Conservation (phyloP, 2,329 filamentous ascomycete species). For the Ceratocystis lukuohia region DNA sequence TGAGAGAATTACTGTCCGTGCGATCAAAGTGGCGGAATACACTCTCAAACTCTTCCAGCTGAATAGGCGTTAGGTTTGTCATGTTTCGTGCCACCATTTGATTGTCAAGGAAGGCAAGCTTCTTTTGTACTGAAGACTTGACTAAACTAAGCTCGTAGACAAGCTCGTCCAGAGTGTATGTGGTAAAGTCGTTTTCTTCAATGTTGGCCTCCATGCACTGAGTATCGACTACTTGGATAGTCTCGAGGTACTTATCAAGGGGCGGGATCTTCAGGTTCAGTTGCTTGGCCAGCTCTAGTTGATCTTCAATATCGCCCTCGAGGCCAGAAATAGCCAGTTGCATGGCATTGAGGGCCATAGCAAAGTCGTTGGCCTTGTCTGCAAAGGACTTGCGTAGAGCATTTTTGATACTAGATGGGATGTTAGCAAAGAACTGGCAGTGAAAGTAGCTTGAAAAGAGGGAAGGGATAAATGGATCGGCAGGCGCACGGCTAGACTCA, state of each 20-base stretch:
- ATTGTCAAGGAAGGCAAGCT: slow-evolving; percentile 91
- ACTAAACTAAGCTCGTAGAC: slow-evolving; percentile 87
- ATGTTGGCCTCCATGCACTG: slow-evolving; percentile 96
- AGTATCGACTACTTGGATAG: slow-evolving; percentile 71
- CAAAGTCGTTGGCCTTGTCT: slow-evolving; percentile 97
- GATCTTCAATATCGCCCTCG: slow-evolving; percentile 92
- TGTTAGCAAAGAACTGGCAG: neutral
- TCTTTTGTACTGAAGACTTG: slow-evolving; percentile 85
- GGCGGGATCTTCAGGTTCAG: slow-evolving; percentile 76
- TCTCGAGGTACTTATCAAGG: slow-evolving; percentile 78
- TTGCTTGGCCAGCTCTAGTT: slow-evolving; percentile 72
- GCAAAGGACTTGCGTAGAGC: slow-evolving; percentile 82
- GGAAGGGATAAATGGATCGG: neutral
- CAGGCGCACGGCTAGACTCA: slow-evolving; percentile 30
- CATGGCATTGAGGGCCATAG: slow-evolving; percentile 84
- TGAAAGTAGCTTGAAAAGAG: neutral
- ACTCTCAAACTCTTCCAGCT: slow-evolving; percentile 95
- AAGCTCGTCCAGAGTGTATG: slow-evolving; percentile 93
- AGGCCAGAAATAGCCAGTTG: slow-evolving; percentile 91
- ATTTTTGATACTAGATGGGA: slow-evolving; percentile 66
- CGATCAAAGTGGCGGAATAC: slow-evolving; percentile 97
- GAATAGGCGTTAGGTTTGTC: slow-evolving; percentile 97
- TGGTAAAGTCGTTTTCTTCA: slow-evolving; percentile 99
- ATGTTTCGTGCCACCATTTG: slow-evolving; percentile 97
- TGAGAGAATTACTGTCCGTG: slow-evolving; percentile 76